phyloP scores from a whole-genome alignment of 2,329 filamentous ascomycete genomes.

The Apiospora sp. region DNA sequence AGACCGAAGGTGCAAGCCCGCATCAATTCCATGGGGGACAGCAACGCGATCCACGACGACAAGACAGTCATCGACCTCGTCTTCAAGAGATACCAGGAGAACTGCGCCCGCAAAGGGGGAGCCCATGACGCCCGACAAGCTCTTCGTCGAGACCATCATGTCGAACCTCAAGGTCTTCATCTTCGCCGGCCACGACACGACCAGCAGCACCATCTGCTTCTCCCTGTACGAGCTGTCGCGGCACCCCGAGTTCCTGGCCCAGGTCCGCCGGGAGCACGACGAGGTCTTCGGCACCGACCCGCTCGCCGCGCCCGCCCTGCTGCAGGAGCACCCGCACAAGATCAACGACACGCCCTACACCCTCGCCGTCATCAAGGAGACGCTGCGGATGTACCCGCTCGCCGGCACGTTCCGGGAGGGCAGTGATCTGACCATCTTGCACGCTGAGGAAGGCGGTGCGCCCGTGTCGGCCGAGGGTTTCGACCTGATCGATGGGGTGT shows the following conservation, averaged over 20 bases:
- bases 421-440: constrained; percentile 41
- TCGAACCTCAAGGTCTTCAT: constrained; percentile 36
- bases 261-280: constrained; percentile 37
- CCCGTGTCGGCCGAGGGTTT: constrained; percentile 47
- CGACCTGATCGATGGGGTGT: constrained; percentile 29
- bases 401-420: constrained; percentile 50
- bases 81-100: constrained; percentile 21
- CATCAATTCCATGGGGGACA: constrained; percentile 35
- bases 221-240: constrained; percentile 30
- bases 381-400: constrained; percentile 60
- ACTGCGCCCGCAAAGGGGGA: not conserved
- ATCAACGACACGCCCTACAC: constrained; percentile 61
- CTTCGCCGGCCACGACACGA: constrained; percentile 41
- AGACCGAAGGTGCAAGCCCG: constrained; percentile 3
- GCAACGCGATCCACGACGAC: constrained; percentile 19
- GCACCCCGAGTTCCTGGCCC: constrained; percentile 30
- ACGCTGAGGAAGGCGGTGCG: constrained; percentile 49
- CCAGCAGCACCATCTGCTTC: constrained; percentile 34
- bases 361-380: constrained; percentile 60
- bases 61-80: not conserved
- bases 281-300: constrained; percentile 53
- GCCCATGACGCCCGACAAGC: not conserved
- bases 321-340: constrained; percentile 50
- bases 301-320: constrained; percentile 42
- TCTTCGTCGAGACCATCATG: constrained; percentile 31